Percentiles rank a stretch among this genome's conserved stretches.
Conservation (phyloP, 78 protist species). For the Dictyostelium purpureum region DNA sequence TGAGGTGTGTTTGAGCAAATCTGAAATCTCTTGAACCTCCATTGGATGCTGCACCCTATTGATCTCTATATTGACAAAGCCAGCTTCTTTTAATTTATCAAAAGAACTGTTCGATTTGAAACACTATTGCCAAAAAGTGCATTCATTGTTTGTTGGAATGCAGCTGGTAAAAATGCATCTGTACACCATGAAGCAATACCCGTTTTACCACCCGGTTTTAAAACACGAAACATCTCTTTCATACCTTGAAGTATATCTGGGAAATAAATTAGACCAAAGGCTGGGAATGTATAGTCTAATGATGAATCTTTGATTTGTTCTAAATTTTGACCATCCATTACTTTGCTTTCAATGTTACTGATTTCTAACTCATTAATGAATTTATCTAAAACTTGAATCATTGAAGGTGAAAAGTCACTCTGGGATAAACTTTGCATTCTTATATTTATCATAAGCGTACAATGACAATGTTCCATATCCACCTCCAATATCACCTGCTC, state of each 20-base stretch:
- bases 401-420: conserved; percentile 26
- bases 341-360: conserved; percentile 6
- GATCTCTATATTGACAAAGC: background rate
- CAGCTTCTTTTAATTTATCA: background rate
- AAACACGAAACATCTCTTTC: conserved; percentile 37
- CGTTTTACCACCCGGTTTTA: conserved; percentile 7
- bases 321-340: conserved; percentile 52
- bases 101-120: too few relatives aligned
- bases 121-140: too few relatives aligned
- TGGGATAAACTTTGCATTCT: background rate
- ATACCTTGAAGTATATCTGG: background rate
- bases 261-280: conserved; percentile 47
- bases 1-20: background rate
- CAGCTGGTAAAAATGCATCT: background rate
- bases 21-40: background rate
- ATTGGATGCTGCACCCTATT: background rate
- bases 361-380: background rate
- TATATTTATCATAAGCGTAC: background rate
- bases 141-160: background rate
- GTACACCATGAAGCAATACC: background rate
- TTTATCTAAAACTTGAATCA: background rate
- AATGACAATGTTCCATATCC: conserved; percentile 50
- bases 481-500: conserved; percentile 54
- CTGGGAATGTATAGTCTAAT: conserved; percentile 16
- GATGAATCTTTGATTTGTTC: background rate